These are phyloP conservation scores for Coemansia erecta DNA, from an alignment of 192 early-diverging fungal species.

Conservation along the genomic window DNA sequence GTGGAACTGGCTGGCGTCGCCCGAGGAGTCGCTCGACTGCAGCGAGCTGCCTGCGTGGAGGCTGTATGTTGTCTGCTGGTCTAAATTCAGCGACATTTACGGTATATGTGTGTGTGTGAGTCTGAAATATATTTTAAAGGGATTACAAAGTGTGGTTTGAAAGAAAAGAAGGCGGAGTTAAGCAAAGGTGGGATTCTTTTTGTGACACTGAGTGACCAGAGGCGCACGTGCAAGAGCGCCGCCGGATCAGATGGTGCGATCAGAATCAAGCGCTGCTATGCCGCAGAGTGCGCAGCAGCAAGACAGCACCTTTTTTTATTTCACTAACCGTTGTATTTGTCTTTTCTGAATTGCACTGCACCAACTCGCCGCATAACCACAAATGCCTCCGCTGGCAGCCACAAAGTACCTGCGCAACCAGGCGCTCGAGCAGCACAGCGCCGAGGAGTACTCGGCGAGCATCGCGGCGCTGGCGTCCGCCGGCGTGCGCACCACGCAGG, in stretches of 20 bases:
- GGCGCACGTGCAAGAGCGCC: too few species aligned
- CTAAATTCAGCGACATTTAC: conserved; percentile 48
- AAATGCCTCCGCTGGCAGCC: conserved; percentile 31
- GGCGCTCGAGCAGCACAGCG: background rate
- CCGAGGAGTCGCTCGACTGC: background rate
- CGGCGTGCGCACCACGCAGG: conserved; percentile 42
- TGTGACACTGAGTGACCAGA: too few species aligned
- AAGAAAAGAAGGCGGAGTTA: background rate
- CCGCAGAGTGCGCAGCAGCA: too few species aligned
- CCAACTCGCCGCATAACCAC: background rate
- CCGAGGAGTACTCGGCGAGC: background rate
- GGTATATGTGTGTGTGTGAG: too few species aligned
- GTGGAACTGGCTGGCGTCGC: conserved; percentile 22
- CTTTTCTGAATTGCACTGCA: background rate
- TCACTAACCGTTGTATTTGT: too few species aligned
- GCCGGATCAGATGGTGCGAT: too few species aligned
- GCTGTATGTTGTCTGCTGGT: conserved; percentile 35
- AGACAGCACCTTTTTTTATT: background rate
- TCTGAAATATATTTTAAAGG: background rate
- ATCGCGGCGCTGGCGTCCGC: conserved; percentile 24
- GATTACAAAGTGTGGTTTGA: background rate
- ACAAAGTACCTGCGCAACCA: conserved; percentile 32
- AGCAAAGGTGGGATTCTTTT: too few species aligned
- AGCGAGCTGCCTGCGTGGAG: conserved; percentile 29
- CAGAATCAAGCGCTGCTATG: too few species aligned